These are phyloP conservation scores for Venturia asperata DNA, from an alignment of 2,329 filamentous ascomycete species.

Conservation along the genomic window DNA sequence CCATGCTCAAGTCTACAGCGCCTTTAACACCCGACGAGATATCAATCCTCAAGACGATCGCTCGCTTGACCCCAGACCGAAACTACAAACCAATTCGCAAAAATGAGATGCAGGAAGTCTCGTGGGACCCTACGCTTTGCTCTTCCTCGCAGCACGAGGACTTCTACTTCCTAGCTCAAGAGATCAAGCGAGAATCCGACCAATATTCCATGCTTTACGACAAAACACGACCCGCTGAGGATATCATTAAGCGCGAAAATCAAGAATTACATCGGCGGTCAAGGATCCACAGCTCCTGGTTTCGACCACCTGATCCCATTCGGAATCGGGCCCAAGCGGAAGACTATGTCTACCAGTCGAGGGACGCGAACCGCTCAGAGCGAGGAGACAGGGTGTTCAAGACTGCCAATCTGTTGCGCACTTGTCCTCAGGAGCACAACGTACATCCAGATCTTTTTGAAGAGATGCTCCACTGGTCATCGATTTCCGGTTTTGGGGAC, in stretches of 20 bases:
- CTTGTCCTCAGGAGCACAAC: not conserved
- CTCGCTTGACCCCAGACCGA: not conserved
- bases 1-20: not conserved
- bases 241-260: not conserved
- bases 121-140: not conserved
- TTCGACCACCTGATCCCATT: not conserved
- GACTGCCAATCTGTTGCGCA: not conserved
- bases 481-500: not conserved
- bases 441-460: not conserved
- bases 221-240: not conserved
- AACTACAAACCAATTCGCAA: not conserved
- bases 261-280: not conserved
- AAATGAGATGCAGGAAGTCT: not conserved
- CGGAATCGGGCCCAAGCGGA: not conserved
- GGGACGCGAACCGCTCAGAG: not conserved
- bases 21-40: not conserved
- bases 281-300: not conserved
- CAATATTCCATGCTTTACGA: not conserved
- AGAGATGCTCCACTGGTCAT: not conserved
- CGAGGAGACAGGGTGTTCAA: not conserved
- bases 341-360: not conserved
- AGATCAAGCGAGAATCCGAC: not conserved
- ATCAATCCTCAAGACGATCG: not conserved
- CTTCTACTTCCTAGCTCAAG: not conserved
- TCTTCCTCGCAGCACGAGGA: constrained; percentile 8